A percentile compares a stretch with the other conserved stretches of the same genome.
phyloP scores from a whole-genome alignment of 768 basidiomycete genomes.

The Leccinum disarticulatum region DNA sequence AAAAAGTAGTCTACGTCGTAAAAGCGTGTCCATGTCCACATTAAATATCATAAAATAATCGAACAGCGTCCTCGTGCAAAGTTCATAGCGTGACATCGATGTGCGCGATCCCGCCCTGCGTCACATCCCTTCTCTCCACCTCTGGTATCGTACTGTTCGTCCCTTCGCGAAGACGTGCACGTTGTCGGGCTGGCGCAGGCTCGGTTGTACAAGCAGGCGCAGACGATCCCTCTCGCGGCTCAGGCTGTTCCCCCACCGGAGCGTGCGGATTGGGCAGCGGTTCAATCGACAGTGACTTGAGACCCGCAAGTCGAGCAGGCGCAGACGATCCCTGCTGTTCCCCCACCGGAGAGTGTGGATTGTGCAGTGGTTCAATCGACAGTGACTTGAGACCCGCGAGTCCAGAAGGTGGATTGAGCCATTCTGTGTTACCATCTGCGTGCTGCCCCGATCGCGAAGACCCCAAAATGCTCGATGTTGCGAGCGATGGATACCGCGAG shows the following conservation, averaged over 20 bases:
- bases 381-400: constrained; percentile 20
- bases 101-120: constrained; percentile 24
- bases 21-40: not conserved
- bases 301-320: constrained; percentile 1
- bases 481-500: constrained; percentile 32
- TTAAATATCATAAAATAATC: constrained; percentile 24
- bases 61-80: not conserved
- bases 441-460: constrained; percentile 10
- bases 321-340: not conserved
- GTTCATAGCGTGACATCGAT: constrained; percentile 28
- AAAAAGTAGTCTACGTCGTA: not conserved
- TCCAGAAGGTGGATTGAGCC: constrained; percentile 26
- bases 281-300: constrained; percentile 14
- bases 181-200: constrained; percentile 1
- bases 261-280: constrained; percentile 23
- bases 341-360: constrained; percentile 25
- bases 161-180: constrained; percentile 24
- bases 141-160: constrained; percentile 21
- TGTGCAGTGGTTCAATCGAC: constrained; percentile 14
- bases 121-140: constrained; percentile 21
- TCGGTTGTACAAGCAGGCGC: not conserved
- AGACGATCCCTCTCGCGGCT: not conserved
- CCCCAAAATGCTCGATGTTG: constrained; percentile 16
- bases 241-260: constrained; percentile 14
- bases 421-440: constrained; percentile 21